Conservation (phyloP, 805 yeast species). For the Kazachstania psychrophila region DNA sequence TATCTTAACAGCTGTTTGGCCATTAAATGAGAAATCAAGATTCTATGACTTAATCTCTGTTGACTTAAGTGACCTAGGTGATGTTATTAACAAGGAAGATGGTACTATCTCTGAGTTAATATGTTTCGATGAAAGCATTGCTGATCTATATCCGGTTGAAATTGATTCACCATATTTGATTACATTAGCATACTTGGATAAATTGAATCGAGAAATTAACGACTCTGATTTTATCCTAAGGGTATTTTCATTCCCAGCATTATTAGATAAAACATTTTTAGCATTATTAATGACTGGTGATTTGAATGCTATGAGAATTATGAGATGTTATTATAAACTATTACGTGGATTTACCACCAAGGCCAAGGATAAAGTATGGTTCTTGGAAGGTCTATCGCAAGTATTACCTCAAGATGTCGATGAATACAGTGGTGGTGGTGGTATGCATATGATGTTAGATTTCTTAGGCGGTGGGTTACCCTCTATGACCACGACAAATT, state of each 20-base stretch:
- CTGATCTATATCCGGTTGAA: constrained; percentile 80
- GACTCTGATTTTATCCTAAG: constrained; percentile 80
- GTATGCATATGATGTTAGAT: constrained; percentile 87
- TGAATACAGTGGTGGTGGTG: constrained; percentile 86
- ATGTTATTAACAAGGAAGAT: constrained; percentile 33
- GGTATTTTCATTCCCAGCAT: constrained; percentile 89
- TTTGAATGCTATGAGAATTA: constrained; percentile 77
- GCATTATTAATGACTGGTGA: constrained; percentile 78
- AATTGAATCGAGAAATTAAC: constrained; percentile 69
- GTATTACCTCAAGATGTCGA: constrained; percentile 90
- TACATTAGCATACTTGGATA: constrained; percentile 77
- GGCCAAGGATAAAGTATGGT: constrained; percentile 88
- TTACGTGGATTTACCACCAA: constrained; percentile 75
- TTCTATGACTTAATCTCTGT: constrained; percentile 70
- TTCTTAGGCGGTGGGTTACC: constrained; percentile 64
- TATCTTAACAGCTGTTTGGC: constrained; percentile 91
- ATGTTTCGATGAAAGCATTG: constrained; percentile 80
- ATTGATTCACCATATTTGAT: constrained; percentile 76
- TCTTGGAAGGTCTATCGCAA: constrained; percentile 80
- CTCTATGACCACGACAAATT: constrained; percentile 37
- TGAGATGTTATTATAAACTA: constrained; percentile 78
- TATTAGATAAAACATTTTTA: constrained; percentile 72
- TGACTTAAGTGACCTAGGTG: constrained; percentile 84
- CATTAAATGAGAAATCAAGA: constrained; percentile 60
- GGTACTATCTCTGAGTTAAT: constrained; percentile 46